Evolutionary conservation across 2,329 filamentous ascomycete genomes (phyloP), one percentile per base, ranked within the genome.

Genomic region (Graphilbum ipis-grandicollis): DNA sequence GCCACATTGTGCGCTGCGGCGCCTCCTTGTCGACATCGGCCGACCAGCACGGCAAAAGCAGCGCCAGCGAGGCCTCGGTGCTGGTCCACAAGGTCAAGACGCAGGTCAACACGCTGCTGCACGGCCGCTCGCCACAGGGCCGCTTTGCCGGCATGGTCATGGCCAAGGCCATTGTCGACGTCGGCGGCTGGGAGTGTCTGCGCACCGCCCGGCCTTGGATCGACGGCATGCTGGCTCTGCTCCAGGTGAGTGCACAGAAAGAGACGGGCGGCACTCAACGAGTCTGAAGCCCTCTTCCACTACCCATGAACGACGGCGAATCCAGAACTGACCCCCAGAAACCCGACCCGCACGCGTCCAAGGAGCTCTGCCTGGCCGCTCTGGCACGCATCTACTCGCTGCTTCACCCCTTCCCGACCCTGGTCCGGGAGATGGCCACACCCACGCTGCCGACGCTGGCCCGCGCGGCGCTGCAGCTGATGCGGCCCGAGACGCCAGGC

Each of bases 381-480:
- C 60, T 94, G 42, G 80, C 81, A 17, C 77, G 80, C 49, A 85
- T 94, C 46, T 94, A 90, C 58, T 68, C 75, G 46, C 68, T 90
- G 26, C 79, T 86, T 30, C 81, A 85, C 50, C 73, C 78, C 28
- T 85, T 85, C 50, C 82, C 79, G 41, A 90, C 83, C 9, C 63
- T 94, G 37, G 66, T 88, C 32, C 71, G 88, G 47, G 86, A 94
- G 52, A 82, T 94, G 42, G 86, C 81, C 1, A 93, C 85, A 0
- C 84, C 84, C 3, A 81, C 74, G 3, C 60, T 94, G 17, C 74
- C 82, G 2, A 60, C 68, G 2, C 93, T 88, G 48, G 67, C 86
- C 33, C 75, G 71, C 1, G 66, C 78, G 3, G 84, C 79, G 47
- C 56, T 93, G 32, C 74, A 78, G 47, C 63, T 88, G 32, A 57